Conservation (phyloP, 2,329 filamentous ascomycete genomes). For the Trichoderma lentiforme region DNA sequence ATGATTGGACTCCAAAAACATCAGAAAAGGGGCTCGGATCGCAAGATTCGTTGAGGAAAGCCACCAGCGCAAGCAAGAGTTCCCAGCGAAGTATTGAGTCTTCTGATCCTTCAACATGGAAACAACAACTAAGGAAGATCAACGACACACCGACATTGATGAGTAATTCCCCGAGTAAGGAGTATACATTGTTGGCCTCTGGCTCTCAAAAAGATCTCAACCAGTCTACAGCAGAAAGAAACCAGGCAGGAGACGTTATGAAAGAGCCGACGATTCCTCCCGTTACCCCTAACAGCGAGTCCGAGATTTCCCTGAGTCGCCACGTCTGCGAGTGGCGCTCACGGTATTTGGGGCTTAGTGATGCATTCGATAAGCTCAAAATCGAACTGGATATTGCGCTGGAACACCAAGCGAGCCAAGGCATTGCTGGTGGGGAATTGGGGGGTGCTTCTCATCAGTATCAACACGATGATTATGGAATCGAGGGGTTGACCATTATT, state of each 20-base stretch:
- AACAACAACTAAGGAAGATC: slow-evolving; percentile 4
- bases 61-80: not conserved
- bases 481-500: slow-evolving; percentile 50
- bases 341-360: slow-evolving; percentile 13
- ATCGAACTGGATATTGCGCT: not conserved
- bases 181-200: not conserved
- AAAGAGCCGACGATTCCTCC: not conserved
- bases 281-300: not conserved
- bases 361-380: slow-evolving; percentile 14
- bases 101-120: slow-evolving; percentile 10
- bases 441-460: not conserved
- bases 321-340: slow-evolving; percentile 18
- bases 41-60: not conserved
- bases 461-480: slow-evolving; percentile 36
- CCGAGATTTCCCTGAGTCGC: not conserved
- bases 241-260: not conserved
- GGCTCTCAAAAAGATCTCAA: not conserved
- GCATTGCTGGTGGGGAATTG: not conserved
- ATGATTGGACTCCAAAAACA: not conserved
- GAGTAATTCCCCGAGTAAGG: not conserved
- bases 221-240: not conserved
- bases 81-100: not conserved
- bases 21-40: not conserved
- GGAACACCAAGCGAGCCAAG: not conserved
- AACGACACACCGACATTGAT: not conserved